Percentiles rank a stretch among this genome's conserved stretches.
Conservation (phyloP, 257 asterid genomes). For the Rehmannia glutinosa region DNA sequence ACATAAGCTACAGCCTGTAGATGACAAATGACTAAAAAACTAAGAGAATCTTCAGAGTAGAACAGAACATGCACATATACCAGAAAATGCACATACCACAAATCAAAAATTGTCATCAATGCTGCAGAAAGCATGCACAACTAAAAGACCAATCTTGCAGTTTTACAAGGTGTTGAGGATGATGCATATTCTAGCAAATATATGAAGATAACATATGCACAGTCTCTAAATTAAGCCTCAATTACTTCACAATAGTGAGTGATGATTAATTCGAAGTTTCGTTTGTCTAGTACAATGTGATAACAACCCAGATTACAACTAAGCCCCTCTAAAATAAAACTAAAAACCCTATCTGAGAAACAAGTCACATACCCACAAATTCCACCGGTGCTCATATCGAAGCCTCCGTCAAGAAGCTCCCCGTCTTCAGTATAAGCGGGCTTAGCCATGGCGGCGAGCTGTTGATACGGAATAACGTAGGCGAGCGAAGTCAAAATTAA, state of each 20-base stretch:
- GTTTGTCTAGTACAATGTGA: not conserved
- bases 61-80: not conserved
- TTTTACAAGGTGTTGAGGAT: too few species aligned
- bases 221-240: not conserved
- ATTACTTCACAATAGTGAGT: not conserved
- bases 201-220: not conserved
- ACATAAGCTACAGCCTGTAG: not conserved
- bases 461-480: conserved; percentile 75
- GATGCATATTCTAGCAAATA: not conserved
- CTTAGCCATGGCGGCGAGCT: conserved; percentile 73
- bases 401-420: conserved; percentile 90
- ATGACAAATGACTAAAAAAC: not conserved
- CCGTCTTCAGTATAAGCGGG: conserved; percentile 65
- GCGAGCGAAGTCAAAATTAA: conserved; percentile 71
- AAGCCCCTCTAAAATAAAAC: not conserved
- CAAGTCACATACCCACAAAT: conserved; percentile 69
- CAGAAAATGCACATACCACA: not conserved
- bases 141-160: not conserved
- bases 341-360: not conserved
- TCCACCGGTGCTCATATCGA: conserved; percentile 90
- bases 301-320: not conserved
- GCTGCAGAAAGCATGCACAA: not conserved
- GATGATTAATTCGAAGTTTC: not conserved
- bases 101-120: not conserved
- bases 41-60: not conserved